Evolutionary conservation across 139 green algal species (phyloP).

Genomic region (Monoraphidium neglectum): DNA sequence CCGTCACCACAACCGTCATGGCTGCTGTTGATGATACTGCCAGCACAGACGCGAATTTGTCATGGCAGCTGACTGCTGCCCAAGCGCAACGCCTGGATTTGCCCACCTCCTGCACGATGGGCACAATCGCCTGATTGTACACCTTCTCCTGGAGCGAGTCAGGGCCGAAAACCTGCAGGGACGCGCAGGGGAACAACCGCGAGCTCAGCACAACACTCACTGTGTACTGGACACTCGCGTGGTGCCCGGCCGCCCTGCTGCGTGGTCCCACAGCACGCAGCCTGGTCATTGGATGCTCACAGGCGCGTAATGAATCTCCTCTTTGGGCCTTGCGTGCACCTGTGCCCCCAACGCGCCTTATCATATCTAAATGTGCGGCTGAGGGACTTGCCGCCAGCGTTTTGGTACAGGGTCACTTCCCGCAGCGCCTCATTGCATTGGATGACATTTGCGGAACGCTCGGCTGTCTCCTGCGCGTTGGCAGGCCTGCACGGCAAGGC

Average conservation of each 20-base stretch:
- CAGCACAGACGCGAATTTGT: no score
- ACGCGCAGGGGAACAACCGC: not conserved
- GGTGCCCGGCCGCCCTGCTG: not conserved
- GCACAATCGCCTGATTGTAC: conserved; percentile 82
- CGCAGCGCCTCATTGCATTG: conserved; percentile 76
- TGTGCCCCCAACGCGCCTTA: conserved; percentile 60
- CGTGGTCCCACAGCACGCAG: not conserved
- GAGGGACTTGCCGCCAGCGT: conserved; percentile 72
- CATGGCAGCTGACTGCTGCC: no score
- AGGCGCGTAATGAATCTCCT: not conserved
- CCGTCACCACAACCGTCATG: no score
- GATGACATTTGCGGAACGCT: conserved; percentile 73
- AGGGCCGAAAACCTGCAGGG: conserved; percentile 81
- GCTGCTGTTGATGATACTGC: no score
- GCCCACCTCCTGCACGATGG: conserved; percentile 97
- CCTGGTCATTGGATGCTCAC: no score
- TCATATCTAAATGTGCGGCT: conserved; percentile 94
- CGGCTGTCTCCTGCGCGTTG: conserved; percentile 75
- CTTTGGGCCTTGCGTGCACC: no score
- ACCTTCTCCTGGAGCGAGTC: conserved; percentile 85
- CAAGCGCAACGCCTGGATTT: no score
- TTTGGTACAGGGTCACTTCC: conserved; percentile 85
- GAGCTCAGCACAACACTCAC: no score
- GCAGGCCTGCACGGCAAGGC: conserved; percentile 59
- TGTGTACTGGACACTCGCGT: not conserved